These are phyloP conservation scores for Amaranthus palmeri DNA, from an alignment of 148 eudicot species.

Conservation along the genomic window DNA sequence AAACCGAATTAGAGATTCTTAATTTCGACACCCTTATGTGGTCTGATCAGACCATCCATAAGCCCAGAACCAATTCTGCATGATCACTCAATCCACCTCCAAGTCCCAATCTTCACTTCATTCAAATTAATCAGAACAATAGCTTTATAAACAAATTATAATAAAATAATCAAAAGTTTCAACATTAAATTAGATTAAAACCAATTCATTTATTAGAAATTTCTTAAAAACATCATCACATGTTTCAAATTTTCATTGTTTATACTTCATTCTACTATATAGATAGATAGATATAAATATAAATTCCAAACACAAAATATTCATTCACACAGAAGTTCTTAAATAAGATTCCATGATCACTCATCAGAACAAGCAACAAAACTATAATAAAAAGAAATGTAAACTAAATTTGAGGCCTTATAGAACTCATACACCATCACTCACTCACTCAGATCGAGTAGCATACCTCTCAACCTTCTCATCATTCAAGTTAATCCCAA, in stretches of 20 bases:
- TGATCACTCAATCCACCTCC: neutral
- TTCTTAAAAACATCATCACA: slow-evolving; percentile 3
- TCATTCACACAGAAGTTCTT: neutral
- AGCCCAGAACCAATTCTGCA: neutral
- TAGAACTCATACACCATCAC: too few relatives aligned
- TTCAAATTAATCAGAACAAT: neutral
- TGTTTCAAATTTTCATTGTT: neutral
- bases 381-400: neutral
- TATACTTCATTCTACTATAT: neutral
- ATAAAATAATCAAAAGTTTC: neutral
- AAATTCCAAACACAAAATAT: slow-evolving; percentile 6
- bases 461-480: slow-evolving; percentile 78
- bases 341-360: neutral
- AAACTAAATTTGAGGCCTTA: neutral
- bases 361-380: neutral
- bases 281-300: neutral
- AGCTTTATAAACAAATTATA: neutral
- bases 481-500: slow-evolving; percentile 71
- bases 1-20: too few relatives aligned
- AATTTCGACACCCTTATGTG: neutral
- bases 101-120: neutral
- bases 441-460: slow-evolving; percentile 47
- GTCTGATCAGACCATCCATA: neutral
- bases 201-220: slow-evolving; percentile 19
- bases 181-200: neutral